These are phyloP conservation scores for Phanerodontia chrysosporium DNA, from an alignment of 768 basidiomycete species.

Conservation along the genomic window DNA sequence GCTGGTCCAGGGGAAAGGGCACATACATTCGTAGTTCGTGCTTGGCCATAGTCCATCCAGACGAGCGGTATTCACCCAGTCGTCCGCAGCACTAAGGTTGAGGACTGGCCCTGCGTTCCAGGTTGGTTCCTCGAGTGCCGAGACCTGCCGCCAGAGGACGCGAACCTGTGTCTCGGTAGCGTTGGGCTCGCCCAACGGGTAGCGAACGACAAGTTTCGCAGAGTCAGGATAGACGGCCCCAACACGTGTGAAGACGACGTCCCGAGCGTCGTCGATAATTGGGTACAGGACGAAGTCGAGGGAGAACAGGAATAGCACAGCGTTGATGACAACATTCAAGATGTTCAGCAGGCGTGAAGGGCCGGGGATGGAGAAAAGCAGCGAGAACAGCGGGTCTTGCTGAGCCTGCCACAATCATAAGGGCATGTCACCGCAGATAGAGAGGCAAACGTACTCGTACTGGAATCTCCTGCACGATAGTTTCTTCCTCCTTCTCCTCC, in stretches of 20 bases:
- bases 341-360: constrained; percentile 19
- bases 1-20: too few species aligned
- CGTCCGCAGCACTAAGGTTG: constrained; percentile 37
- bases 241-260: constrained; percentile 61
- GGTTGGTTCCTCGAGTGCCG: constrained; percentile 18
- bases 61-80: constrained; percentile 56
- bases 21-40: constrained; percentile 67
- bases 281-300: constrained; percentile 55
- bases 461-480: not conserved
- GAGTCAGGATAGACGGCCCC: constrained; percentile 65
- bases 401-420: not conserved
- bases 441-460: not conserved
- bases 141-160: constrained; percentile 41
- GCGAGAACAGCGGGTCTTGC: not conserved
- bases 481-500: not conserved
- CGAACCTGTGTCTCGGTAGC: constrained; percentile 29
- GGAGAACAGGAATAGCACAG: constrained; percentile 30
- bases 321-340: constrained; percentile 35
- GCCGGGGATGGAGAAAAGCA: constrained; percentile 31
- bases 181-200: constrained; percentile 36
- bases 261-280: constrained; percentile 46
- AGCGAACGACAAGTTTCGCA: constrained; percentile 60
- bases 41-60: constrained; percentile 62
- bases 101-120: constrained; percentile 58
- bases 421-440: not conserved